Conservation (phyloP, 2,329 filamentous ascomycete genomes). For the Samsoniella hepiali region DNA sequence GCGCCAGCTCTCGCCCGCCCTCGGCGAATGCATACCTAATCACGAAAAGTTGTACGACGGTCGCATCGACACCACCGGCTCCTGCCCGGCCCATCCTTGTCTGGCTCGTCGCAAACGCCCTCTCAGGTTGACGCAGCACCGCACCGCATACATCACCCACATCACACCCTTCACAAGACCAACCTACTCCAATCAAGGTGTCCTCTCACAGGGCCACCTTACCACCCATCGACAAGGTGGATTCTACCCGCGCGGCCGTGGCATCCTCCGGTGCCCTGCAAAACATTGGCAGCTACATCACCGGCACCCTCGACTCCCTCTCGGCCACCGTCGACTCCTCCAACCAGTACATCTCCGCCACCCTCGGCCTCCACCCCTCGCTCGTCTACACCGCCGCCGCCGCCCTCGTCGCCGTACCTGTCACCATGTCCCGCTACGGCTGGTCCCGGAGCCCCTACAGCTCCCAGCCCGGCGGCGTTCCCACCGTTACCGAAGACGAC, state of each 20-base stretch:
- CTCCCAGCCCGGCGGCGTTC: conserved; percentile 46
- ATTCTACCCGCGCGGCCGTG: conserved; percentile 55
- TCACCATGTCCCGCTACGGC: conserved; percentile 55
- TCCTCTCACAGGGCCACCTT: conserved; percentile 23
- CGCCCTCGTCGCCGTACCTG: conserved; percentile 42
- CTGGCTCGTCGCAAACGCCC: background rate
- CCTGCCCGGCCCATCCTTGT: conserved; percentile 4
- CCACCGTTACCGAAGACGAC: conserved; percentile 70
- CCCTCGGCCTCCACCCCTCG: conserved; percentile 47
- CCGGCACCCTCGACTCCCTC: conserved; percentile 49
- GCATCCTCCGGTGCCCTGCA: conserved; percentile 63
- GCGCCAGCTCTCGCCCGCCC: background rate
- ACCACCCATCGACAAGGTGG: conserved; percentile 54
- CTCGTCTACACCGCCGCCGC: conserved; percentile 50
- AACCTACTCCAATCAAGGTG: conserved; percentile 16
- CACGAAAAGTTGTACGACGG: conserved; percentile 4
- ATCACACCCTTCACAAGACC: conserved; percentile 5
- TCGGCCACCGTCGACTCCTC: conserved; percentile 46
- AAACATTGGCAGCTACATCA: conserved; percentile 58
- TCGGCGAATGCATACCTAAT: background rate
- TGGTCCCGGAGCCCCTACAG: conserved; percentile 54
- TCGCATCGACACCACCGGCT: background rate
- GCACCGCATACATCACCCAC: conserved; percentile 2
- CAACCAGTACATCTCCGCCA: conserved; percentile 50
- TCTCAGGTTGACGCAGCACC: background rate